A percentile compares a stretch with the other conserved stretches of the same genome.
These are phyloP conservation scores for Apophysomyces trapeziformis DNA, from an alignment of 371 early-diverging fungal species.

Conservation along the genomic window DNA sequence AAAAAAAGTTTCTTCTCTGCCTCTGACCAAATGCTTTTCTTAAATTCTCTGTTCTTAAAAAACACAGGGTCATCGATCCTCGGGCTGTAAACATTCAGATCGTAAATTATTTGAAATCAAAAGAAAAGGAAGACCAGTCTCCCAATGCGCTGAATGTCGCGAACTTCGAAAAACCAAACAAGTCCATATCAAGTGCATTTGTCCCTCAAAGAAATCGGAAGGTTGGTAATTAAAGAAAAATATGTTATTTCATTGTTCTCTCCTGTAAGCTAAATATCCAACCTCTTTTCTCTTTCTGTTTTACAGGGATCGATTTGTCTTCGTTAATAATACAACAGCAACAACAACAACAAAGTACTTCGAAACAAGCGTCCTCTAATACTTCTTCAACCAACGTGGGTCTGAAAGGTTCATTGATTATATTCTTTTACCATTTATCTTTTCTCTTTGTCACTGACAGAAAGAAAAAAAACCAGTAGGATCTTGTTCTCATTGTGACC, in stretches of 20 bases:
- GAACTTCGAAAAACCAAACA: constrained; percentile 73
- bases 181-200: constrained; percentile 75
- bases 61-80: constrained; percentile 67
- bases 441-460: background rate
- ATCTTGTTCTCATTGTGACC: constrained; percentile 27
- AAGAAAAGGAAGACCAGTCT: constrained; percentile 79
- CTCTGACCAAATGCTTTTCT: too few relatives aligned
- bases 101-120: constrained; percentile 71
- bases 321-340: too few relatives aligned
- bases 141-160: constrained; percentile 76
- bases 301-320: too few relatives aligned
- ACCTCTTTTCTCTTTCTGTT: background rate
- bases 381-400: background rate
- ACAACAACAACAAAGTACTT: background rate
- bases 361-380: background rate
- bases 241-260: background rate
- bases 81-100: constrained; percentile 60
- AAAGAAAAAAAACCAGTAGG: constrained; percentile 2
- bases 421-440: background rate
- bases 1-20: too few relatives aligned
- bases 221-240: constrained; percentile 9
- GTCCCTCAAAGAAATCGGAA: constrained; percentile 34
- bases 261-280: background rate
- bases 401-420: background rate
- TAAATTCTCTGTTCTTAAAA: too few relatives aligned